phyloP scores from a whole-genome alignment of 495 filamentous ascomycete genomes.

The Aspergillus biplanus region DNA sequence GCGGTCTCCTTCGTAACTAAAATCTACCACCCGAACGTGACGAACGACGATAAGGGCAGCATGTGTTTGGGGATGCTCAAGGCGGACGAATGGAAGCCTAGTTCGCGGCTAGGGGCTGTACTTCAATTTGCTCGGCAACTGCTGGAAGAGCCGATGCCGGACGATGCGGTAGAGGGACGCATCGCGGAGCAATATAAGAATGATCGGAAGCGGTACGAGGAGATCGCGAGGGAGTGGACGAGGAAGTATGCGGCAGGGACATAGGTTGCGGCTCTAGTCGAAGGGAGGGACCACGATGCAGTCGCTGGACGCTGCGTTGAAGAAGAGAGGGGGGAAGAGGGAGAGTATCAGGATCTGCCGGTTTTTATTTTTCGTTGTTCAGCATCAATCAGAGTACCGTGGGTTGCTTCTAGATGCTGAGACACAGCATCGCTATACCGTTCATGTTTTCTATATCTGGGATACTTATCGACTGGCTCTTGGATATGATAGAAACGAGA shows the following conservation, averaged over 20 bases:
- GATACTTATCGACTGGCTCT: too few species aligned
- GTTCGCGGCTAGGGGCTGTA: slow-evolving; percentile 73
- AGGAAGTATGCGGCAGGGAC: slow-evolving; percentile 64
- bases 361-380: background rate
- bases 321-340: too few species aligned
- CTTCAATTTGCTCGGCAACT: slow-evolving; percentile 79
- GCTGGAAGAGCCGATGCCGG: slow-evolving; percentile 84
- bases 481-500: background rate
- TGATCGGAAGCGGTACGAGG: slow-evolving; percentile 75
- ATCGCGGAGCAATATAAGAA: slow-evolving; percentile 86
- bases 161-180: slow-evolving; percentile 87
- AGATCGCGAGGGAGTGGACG: slow-evolving; percentile 82
- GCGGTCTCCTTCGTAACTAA: slow-evolving; percentile 86
- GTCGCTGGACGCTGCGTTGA: slow-evolving; percentile 20
- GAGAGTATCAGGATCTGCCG: background rate
- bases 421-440: too few species aligned
- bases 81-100: slow-evolving; percentile 93
- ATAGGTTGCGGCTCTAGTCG: background rate
- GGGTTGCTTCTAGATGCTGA: too few species aligned
- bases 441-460: too few species aligned
- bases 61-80: slow-evolving; percentile 93
- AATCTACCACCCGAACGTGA: slow-evolving; percentile 98
- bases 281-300: slow-evolving; percentile 14
- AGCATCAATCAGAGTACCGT: background rate
- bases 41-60: slow-evolving; percentile 86